Evolutionary conservation across 2,329 filamentous ascomycete genomes (phyloP).

Genomic region (Fusarium albosuccineum): DNA sequence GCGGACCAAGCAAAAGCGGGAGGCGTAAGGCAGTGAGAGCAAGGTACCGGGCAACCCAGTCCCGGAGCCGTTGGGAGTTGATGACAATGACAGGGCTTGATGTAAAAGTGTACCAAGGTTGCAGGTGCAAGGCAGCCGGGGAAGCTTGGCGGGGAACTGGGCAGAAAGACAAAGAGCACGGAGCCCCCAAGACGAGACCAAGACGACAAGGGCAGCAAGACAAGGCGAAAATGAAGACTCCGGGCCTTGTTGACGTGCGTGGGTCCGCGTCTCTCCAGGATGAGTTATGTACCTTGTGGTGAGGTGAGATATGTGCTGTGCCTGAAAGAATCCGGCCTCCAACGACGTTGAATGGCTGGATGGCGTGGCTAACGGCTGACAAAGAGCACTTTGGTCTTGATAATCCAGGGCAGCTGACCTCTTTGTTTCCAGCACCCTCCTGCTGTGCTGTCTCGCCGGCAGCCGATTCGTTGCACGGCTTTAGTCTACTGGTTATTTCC

Average conservation of each 20-base stretch:
- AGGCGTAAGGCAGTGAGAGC: constrained; percentile 16
- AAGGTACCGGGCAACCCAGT: constrained; percentile 9
- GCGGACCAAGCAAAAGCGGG: neutral
- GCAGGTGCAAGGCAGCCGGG: constrained; percentile 22
- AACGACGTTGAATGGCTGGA: constrained; percentile 6
- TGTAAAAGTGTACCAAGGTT: constrained; percentile 1
- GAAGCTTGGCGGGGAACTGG: constrained; percentile 36
- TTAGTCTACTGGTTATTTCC: neutral
- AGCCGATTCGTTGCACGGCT: constrained; percentile 14
- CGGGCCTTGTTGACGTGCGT: constrained; percentile 10
- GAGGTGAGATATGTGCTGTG: constrained; percentile 20
- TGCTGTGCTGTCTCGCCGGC: constrained; percentile 17
- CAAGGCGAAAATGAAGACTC: neutral
- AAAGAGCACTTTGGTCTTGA: constrained; percentile 7
- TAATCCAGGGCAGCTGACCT: constrained; percentile 32
- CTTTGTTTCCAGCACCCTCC: constrained; percentile 6
- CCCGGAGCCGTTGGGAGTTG: constrained; percentile 34
- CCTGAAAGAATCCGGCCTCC: constrained; percentile 32
- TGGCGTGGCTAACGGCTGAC: neutral
- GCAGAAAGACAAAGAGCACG: constrained; percentile 24
- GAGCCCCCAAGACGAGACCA: constrained; percentile 13
- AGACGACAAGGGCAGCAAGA: constrained; percentile 24
- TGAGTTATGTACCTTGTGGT: constrained; percentile 18
- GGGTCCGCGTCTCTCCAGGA: neutral
- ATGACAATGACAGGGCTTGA: constrained; percentile 34